phyloP scores from a whole-genome alignment of 2,329 filamentous ascomycete genomes.

The Talaromyces sp. region DNA sequence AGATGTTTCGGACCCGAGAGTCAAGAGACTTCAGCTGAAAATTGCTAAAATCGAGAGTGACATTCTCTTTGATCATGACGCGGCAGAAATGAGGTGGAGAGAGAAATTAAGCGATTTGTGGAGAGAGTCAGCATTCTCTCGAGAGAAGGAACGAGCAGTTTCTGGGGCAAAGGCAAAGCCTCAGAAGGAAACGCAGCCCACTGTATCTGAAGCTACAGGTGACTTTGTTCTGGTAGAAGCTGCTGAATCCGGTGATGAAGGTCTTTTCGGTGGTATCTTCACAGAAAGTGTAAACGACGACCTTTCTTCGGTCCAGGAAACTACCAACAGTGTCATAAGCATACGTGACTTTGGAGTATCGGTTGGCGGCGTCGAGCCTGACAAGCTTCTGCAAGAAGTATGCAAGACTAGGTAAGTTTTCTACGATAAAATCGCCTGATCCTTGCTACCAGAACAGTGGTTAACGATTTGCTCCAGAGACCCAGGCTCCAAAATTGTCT shows the following conservation, averaged over 20 bases:
- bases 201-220: conserved; percentile 17
- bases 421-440: background rate
- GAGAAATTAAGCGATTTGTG: conserved; percentile 58
- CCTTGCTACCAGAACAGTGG: background rate
- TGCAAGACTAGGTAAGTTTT: conserved; percentile 66
- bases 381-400: conserved; percentile 77
- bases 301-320: conserved; percentile 41
- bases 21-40: conserved; percentile 68
- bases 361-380: conserved; percentile 74
- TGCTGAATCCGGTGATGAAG: conserved; percentile 45
- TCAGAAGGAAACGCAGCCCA: conserved; percentile 35
- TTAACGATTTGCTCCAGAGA: conserved; percentile 53
- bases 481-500: conserved; percentile 63
- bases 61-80: conserved; percentile 66
- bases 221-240: conserved; percentile 23
- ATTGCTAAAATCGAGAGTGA: conserved; percentile 74
- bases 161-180: conserved; percentile 37
- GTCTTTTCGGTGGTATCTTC: conserved; percentile 58
- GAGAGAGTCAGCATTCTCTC: conserved; percentile 51
- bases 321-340: conserved; percentile 42
- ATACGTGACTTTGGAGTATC: conserved; percentile 83
- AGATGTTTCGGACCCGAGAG: conserved; percentile 41
- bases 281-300: conserved; percentile 42
- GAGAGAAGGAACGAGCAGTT: conserved; percentile 33
- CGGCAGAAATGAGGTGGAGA: conserved; percentile 66